A percentile compares a stretch with the other conserved stretches of the same genome.
These are phyloP conservation scores for Kodamaea anthophila DNA, from an alignment of 1,139 yeast species.

Conservation along the genomic window DNA sequence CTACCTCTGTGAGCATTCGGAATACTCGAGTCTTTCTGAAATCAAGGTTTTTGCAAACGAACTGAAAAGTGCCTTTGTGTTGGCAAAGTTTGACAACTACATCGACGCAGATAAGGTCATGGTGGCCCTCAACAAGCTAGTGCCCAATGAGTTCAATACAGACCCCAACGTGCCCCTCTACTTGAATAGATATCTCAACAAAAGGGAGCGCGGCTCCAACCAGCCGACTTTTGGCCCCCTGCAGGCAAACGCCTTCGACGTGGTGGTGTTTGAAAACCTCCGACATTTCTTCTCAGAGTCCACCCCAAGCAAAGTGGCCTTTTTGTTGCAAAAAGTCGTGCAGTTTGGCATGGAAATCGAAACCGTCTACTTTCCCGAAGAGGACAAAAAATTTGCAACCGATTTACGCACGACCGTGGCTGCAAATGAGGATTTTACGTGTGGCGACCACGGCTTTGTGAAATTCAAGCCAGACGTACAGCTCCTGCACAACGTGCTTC, in stretches of 20 bases:
- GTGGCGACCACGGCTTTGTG: slow-evolving; percentile 27
- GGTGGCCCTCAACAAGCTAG: slow-evolving; percentile 13
- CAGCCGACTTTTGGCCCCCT: neutral
- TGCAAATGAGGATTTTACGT: slow-evolving; percentile 12
- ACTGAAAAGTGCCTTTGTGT: slow-evolving; percentile 19
- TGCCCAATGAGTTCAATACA: slow-evolving; percentile 32
- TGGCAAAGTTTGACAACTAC: slow-evolving; percentile 31
- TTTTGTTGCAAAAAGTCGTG: slow-evolving; percentile 26
- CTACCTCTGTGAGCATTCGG: slow-evolving; percentile 21
- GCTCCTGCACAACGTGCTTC: slow-evolving; percentile 20
- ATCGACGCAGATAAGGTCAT: slow-evolving; percentile 31
- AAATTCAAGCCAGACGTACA: slow-evolving; percentile 16
- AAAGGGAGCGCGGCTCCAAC: slow-evolving; percentile 12
- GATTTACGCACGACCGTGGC: neutral
- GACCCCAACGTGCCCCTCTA: slow-evolving; percentile 13
- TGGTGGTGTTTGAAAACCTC: slow-evolving; percentile 42
- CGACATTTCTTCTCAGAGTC: slow-evolving; percentile 22
- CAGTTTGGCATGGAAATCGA: slow-evolving; percentile 34
- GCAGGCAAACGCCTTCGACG: slow-evolving; percentile 17
- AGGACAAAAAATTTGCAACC: slow-evolving; percentile 7
- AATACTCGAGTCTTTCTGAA: slow-evolving; percentile 23
- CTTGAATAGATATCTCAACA: slow-evolving; percentile 13
- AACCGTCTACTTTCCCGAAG: slow-evolving; percentile 40
- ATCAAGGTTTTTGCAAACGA: slow-evolving; percentile 22
- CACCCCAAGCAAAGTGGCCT: slow-evolving; percentile 2